Evolutionary conservation across 768 basidiomycete species (phyloP), one percentile per base, ranked within the genome.

Genomic region (Hypholoma sublateritium): DNA sequence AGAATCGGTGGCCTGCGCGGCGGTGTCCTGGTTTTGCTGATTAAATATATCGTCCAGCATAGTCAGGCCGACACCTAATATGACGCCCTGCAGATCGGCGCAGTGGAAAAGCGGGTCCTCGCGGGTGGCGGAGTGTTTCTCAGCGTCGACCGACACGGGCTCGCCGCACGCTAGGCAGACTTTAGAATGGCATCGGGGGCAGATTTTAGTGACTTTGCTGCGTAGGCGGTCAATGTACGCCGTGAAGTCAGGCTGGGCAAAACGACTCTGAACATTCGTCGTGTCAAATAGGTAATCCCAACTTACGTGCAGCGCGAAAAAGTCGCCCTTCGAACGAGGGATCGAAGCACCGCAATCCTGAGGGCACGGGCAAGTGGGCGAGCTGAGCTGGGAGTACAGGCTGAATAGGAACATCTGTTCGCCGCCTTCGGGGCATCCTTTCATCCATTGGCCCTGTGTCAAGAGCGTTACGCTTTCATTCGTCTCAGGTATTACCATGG

Each of bases 381-480:
- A 80, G 62, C 79, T 81, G 50, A 95, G 78, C 61, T 89, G 81
- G 46, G 86, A 82, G 70, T 94, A 95, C 28, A 94, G 80, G 60
- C 86, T 82, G 73, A 97, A 97, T 50, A 97, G 76, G 73, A 89
- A 90, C 57, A 84, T 85, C 67, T 97, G 94, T 70, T 97, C 94
- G 65, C 88, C 86, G 50, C 91, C 92, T 70, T 96, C 94, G 0
- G 95, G 94, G 71, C 95, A 97, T 17, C 95, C 95, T 69, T 91
- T 92, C 95, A 97, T 97, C 93, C 93, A 97, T 67, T 95, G 87
- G 24, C 91, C 92, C 70, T 92, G 90, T 19, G 87, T 87, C 82
- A 96, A 85, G 39, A 95, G 73, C 61, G 83, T 83, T 32, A 85
- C 77, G 16, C 71, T 71, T 55, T 84, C 80, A 39, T 70, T 72